Conservation (phyloP, 2,329 filamentous ascomycete species). For the Pezicula carpinea region DNA sequence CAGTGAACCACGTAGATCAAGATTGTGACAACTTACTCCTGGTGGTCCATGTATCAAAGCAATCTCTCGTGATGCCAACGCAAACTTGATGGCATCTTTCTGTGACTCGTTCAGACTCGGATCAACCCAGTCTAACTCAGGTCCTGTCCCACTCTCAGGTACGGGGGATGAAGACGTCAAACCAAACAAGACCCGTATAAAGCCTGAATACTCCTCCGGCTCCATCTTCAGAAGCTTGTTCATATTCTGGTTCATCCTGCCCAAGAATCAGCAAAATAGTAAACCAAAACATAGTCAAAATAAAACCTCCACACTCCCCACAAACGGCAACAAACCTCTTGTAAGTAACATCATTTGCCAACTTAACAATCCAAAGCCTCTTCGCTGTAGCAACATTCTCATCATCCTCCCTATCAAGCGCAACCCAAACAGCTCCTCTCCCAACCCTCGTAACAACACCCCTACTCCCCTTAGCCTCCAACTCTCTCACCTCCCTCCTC, state of each 20-base stretch:
- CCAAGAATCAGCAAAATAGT: conserved; percentile 23
- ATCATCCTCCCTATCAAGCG: conserved; percentile 62
- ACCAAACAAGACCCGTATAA: conserved; percentile 60
- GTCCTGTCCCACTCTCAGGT: conserved; percentile 33
- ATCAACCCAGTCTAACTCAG: conserved; percentile 55
- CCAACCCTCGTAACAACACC: conserved; percentile 67
- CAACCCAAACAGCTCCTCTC: conserved; percentile 56
- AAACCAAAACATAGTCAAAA: background rate
- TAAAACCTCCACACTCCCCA: too few species aligned
- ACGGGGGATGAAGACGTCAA: conserved; percentile 47
- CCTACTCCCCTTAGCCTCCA: conserved; percentile 62
- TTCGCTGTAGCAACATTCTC: conserved; percentile 30
- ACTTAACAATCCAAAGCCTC: conserved; percentile 59
- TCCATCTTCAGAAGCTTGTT: conserved; percentile 52
- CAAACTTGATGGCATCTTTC: conserved; percentile 72
- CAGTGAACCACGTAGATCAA: background rate
- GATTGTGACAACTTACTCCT: conserved; percentile 47
- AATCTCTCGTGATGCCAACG: conserved; percentile 74
- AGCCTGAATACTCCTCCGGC: conserved; percentile 52
- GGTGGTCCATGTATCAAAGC: conserved; percentile 92
- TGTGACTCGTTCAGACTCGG: conserved; percentile 60
- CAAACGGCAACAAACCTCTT: conserved; percentile 31
- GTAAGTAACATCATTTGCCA: conserved; percentile 66
- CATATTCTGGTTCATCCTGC: conserved; percentile 61
- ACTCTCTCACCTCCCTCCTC: conserved; percentile 64